Base-by-base conservation (phyloP, 2,329 filamentous ascomycete genomes). In the Talaromyces pinophilus region DNA sequence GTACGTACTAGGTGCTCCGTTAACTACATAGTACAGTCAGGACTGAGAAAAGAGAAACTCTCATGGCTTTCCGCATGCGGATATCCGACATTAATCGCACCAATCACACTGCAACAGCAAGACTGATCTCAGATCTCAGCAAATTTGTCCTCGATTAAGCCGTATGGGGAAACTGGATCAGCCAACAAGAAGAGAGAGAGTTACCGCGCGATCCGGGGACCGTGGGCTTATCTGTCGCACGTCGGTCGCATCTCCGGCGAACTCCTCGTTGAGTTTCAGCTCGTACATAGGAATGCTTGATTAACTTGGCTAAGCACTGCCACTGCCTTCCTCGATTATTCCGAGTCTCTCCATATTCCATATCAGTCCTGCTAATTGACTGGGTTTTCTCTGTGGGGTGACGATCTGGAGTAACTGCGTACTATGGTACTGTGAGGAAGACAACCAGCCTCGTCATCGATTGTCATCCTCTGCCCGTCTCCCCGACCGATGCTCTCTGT, bases 191-290 rank as follows among this genome's bases (percentile, higher is more conserved):
- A 6, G 33, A 15, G 7, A 22, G 33, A 38, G 33, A 57, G n/a
- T 40, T 57, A 57, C 54, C 54, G 54, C 19, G 33, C 54, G 33
- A 57, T 57, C 54, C 54, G 54, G 54, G 54, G 30, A 8, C n/a
- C 15, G 46, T 19, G 15, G 52, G 28, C 52, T n/a, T 35, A 55
- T n/a, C 17, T n/a, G 17, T 33, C 17, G 25, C 17, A n/a, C 1
- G 50, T 54, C 52, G 30, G 52, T 55, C 52, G 52, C 52, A 35
- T 15, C 17, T 55, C 52, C 50, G 25, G 3, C 25, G 25, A 25
- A 4, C 25, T 25, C 25, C 25, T 25, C 25, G 25, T 25, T 25
- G 25, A 2, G 28, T 19, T 19, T 35, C 52, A 35, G 13, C 48
- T 19, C 19, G 19, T 19, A 19, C 19, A 19, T 19, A 19, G 19